Evolutionary conservation across 345 rosid genomes (phyloP).

Genomic region (Populus simonii): DNA sequence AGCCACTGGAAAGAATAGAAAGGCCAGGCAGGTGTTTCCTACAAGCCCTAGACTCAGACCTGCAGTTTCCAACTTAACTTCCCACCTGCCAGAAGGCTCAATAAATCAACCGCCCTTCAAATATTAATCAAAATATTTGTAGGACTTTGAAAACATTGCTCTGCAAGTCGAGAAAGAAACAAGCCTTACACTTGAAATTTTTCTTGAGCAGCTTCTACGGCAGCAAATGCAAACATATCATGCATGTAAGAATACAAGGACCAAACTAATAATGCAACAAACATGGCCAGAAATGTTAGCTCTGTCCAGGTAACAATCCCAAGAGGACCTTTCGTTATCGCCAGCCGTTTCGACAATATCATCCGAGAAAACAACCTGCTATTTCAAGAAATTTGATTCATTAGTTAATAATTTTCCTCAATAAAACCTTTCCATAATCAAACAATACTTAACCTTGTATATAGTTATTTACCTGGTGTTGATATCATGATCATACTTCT

Average conservation of each 20-base stretch:
- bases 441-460: neutral
- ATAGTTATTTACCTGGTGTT: slow-evolving; percentile 6
- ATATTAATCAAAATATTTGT: neutral
- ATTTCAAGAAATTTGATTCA: neutral
- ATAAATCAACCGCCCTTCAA: neutral
- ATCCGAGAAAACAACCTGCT: neutral
- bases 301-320: slow-evolving; percentile 25
- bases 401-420: neutral
- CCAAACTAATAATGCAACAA: slow-evolving; percentile 15
- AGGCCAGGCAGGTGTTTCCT: slow-evolving; percentile 19
- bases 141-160: neutral
- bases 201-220: slow-evolving; percentile 6
- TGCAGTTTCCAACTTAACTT: slow-evolving; percentile 10
- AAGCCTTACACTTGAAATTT: slow-evolving; percentile 12
- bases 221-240: slow-evolving; percentile 6
- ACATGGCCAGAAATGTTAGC: slow-evolving; percentile 15
- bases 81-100: slow-evolving; percentile 11
- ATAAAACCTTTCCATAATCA: neutral
- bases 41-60: slow-evolving; percentile 21
- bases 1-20: slow-evolving; percentile 28
- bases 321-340: slow-evolving; percentile 17
- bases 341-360: slow-evolving; percentile 7
- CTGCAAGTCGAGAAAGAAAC: no score
- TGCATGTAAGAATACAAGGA: slow-evolving; percentile 23
- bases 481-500: slow-evolving; percentile 11